Base-by-base conservation (phyloP, 768 basidiomycete species). In the Lactarius vividus region DNA sequence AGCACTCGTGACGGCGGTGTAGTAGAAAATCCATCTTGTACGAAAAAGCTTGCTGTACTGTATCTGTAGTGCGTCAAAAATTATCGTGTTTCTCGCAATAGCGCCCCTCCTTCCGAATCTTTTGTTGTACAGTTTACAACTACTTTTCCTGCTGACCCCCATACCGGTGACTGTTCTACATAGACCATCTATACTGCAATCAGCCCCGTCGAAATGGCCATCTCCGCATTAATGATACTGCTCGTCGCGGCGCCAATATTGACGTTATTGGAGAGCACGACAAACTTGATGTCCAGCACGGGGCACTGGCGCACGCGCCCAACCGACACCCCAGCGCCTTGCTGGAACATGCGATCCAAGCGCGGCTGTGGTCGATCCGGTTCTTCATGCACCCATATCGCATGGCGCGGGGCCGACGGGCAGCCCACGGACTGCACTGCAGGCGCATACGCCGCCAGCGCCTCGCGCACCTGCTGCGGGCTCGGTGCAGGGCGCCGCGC, bases 241-340 rank as follows among this genome's bases (percentile, higher is more conserved):
- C 92, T 94, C 57, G 97, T 99, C 59, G 97, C 96, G 26, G 97
- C 96, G 9, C 97, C 96, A 70, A 98, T 92, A 62, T 88, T 87
- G 67, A 98, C 96, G 73, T 98, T 98, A 76, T 97, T 96, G 66
- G 88, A 84, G 59, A 98, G 80, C 31, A 93, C 89, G 44, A 97
- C 91, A 73, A 98, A 97, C 79, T 97, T 97, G 82, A 98, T 84
- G 75, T 99, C 97, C 59, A 99, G 75, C 29, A 99, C 97, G 31
- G 85, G 81, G 73, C 96, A 98, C 74, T 94, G 87, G 61, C 97
- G 82, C 20, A 99, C 88, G 54, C 97, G 81, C 0, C 96, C 97
- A 2, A 98, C 96, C 33, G 82, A 86, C 54, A 98, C 94, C 13
- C 94, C 91, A 0, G 95, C 92, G 3, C 97, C 97, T 49, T 91